phyloP scores from a whole-genome alignment of 2,329 filamentous ascomycete species.

The Penicillium digitatum region DNA sequence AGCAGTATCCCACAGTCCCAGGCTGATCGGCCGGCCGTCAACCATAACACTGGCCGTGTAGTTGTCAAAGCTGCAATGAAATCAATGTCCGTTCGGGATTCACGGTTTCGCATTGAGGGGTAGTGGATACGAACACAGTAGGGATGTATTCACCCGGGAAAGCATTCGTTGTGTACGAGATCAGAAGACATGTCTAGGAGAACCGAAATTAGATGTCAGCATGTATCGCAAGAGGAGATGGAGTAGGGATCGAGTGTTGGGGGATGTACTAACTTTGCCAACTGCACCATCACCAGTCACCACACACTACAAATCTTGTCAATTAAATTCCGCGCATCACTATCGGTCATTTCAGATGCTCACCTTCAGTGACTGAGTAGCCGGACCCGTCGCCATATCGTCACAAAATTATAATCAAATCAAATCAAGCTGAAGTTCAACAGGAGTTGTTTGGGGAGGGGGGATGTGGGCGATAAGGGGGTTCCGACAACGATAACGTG shows the following conservation, averaged over 20 bases:
- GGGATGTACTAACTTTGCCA: slow-evolving; percentile 69
- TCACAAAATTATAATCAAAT: background rate
- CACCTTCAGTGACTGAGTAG: slow-evolving; percentile 91
- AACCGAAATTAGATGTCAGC: background rate
- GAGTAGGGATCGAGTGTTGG: background rate
- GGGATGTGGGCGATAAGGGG: background rate
- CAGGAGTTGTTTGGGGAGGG: slow-evolving; percentile 2
- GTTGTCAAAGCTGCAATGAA: slow-evolving; percentile 76
- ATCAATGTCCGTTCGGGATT: slow-evolving; percentile 16
- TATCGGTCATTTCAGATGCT: slow-evolving; percentile 22
- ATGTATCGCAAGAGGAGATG: background rate
- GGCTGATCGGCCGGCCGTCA: slow-evolving; percentile 93
- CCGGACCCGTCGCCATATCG: slow-evolving; percentile 74
- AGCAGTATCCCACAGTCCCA: slow-evolving; percentile 97
- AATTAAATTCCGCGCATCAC: slow-evolving; percentile 35
- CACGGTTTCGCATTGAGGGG: slow-evolving; percentile 15
- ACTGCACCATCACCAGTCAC: slow-evolving; percentile 99
- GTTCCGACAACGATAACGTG: background rate
- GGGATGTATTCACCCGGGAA: slow-evolving; percentile 99
- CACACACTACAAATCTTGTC: slow-evolving; percentile 67
- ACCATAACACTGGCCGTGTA: slow-evolving; percentile 99
- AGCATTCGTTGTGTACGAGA: slow-evolving; percentile 98
- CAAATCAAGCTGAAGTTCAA: background rate
- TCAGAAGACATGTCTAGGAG: slow-evolving; percentile 90
- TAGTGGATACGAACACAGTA: slow-evolving; percentile 60